These are phyloP conservation scores for Phytophthora palmivora DNA, from an alignment of 352 stramenopile genomes.

Conservation along the genomic window DNA sequence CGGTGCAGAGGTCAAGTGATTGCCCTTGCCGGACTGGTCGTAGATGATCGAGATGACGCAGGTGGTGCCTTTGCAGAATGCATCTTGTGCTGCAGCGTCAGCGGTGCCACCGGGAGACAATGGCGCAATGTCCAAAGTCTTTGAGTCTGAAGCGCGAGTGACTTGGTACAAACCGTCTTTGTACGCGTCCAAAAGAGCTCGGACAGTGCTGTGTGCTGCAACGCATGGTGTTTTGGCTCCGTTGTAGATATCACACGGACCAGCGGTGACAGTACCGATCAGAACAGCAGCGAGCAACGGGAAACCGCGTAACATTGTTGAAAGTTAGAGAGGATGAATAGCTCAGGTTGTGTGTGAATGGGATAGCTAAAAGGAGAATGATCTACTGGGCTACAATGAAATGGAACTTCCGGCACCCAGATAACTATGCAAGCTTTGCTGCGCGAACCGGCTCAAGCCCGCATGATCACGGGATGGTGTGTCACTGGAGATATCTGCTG, in stretches of 20 bases:
- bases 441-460: slow-evolving; percentile 13
- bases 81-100: slow-evolving; percentile 20
- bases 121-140: slow-evolving; percentile 20
- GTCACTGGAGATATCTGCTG: no score
- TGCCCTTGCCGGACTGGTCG: slow-evolving; percentile 31
- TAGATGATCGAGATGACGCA: slow-evolving; percentile 36
- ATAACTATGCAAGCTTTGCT: slow-evolving; percentile 18
- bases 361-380: slow-evolving; percentile 18
- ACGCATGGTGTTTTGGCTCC: slow-evolving; percentile 23
- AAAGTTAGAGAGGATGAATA: background rate
- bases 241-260: slow-evolving; percentile 36
- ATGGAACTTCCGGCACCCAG: no score
- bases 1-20: slow-evolving; percentile 29
- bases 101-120: slow-evolving; percentile 17
- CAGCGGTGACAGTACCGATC: slow-evolving; percentile 12
- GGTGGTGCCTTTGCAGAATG: slow-evolving; percentile 21
- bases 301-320: slow-evolving; percentile 24
- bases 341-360: background rate
- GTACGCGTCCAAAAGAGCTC: slow-evolving; percentile 19
- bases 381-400: background rate
- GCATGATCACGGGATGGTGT: slow-evolving; percentile 13
- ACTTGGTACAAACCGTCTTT: slow-evolving; percentile 30
- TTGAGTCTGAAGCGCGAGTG: slow-evolving; percentile 19
- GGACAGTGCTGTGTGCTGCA: slow-evolving; percentile 32
- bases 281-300: slow-evolving; percentile 21